These are phyloP conservation scores for Candida buenavistaensis DNA, from an alignment of 1,139 yeast species.

Conservation along the genomic window DNA sequence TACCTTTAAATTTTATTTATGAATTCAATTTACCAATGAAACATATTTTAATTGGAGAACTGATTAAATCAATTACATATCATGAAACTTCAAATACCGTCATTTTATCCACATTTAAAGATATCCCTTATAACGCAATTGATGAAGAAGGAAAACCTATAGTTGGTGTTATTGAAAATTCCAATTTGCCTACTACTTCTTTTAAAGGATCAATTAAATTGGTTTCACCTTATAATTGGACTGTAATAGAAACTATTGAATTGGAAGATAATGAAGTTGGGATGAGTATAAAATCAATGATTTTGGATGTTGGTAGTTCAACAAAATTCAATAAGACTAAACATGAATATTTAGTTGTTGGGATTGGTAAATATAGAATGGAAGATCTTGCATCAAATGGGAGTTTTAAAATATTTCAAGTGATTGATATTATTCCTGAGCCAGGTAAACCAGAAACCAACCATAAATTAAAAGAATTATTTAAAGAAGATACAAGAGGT, in stretches of 20 bases:
- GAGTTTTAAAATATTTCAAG: conserved; percentile 69
- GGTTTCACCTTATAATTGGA: conserved; percentile 76
- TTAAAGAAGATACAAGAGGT: conserved; percentile 77
- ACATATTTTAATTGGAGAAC: conserved; percentile 55
- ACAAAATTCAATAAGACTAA: conserved; percentile 52
- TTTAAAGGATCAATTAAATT: conserved; percentile 64
- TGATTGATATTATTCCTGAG: conserved; percentile 86
- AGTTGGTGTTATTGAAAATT: conserved; percentile 55
- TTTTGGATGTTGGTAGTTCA: conserved; percentile 51
- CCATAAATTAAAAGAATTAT: conserved; percentile 74
- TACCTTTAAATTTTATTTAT: conserved; percentile 54
- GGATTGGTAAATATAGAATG: conserved; percentile 73
- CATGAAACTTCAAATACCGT: conserved; percentile 70
- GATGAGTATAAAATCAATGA: conserved; percentile 56
- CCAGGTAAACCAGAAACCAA: conserved; percentile 85
- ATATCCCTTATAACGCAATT: conserved; percentile 61
- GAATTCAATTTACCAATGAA: conserved; percentile 66
- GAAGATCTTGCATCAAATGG: conserved; percentile 89
- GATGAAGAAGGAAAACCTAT: conserved; percentile 76
- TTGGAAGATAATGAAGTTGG: conserved; percentile 70
- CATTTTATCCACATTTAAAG: conserved; percentile 62
- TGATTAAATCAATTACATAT: conserved; percentile 68
- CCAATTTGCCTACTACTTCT: conserved; percentile 40
- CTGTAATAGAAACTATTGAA: conserved; percentile 68
- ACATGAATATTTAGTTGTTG: conserved; percentile 73